phyloP scores from a whole-genome alignment of 352 stramenopile species.

The Phytophthora quininea region DNA sequence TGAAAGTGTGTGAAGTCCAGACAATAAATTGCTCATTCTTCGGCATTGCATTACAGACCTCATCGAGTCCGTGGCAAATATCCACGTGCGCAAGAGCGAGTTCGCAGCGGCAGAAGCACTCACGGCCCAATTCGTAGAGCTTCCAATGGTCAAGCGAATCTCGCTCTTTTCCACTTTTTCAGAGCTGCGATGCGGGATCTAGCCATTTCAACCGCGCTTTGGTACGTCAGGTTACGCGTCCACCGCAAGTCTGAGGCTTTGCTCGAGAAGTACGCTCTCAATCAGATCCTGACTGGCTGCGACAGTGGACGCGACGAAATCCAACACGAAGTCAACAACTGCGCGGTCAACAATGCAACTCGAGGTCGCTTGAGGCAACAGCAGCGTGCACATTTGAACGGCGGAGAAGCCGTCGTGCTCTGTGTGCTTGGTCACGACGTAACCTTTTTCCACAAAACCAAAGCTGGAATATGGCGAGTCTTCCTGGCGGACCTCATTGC shows the following conservation, averaged over 20 bases:
- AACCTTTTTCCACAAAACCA: conserved; percentile 64
- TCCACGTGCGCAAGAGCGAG: conserved; percentile 47
- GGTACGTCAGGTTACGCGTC: no score
- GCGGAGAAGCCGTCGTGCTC: conserved; percentile 40
- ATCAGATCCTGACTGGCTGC: conserved; percentile 54
- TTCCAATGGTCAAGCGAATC: conserved; percentile 36
- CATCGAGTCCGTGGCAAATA: conserved; percentile 49
- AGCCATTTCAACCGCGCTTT: not conserved
- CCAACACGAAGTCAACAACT: conserved; percentile 60
- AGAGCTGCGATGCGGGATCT: conserved; percentile 33
- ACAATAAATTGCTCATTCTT: not conserved
- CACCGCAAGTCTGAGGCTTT: conserved; percentile 16
- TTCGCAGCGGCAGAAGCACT: conserved; percentile 38
- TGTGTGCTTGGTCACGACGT: conserved; percentile 48
- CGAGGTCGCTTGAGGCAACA: conserved; percentile 49
- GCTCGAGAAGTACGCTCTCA: conserved; percentile 52
- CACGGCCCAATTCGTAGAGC: conserved; percentile 35
- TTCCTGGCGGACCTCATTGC: conserved; percentile 16
- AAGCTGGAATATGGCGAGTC: conserved; percentile 45
- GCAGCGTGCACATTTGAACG: conserved; percentile 61
- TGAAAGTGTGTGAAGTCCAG: not conserved
- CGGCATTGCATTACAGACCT: conserved; percentile 29
- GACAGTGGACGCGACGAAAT: conserved; percentile 43
- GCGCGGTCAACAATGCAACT: conserved; percentile 37
- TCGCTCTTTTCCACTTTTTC: conserved; percentile 40